A percentile compares a stretch with the other conserved stretches of the same genome.
These are phyloP conservation scores for Pyracantha coccinea DNA, from an alignment of 331 rosid species.

Conservation along the genomic window DNA sequence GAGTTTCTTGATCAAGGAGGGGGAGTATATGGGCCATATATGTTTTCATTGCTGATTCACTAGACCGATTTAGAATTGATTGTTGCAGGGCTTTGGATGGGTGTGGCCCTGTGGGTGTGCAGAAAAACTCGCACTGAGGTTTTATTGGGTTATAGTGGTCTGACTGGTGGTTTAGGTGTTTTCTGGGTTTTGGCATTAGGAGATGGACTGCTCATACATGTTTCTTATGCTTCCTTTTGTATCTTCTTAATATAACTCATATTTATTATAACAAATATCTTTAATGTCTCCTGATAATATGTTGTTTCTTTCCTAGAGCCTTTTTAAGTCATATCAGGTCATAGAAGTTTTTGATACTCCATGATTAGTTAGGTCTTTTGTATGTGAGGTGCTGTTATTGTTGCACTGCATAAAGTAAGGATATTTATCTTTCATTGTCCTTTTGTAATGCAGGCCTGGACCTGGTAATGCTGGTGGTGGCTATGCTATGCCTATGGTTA, in stretches of 20 bases:
- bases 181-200: neutral
- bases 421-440: neutral
- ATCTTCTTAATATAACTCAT: neutral
- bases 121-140: neutral
- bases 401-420: neutral
- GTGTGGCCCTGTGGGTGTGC: neutral
- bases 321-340: neutral
- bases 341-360: neutral
- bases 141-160: neutral
- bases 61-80: neutral
- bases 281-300: neutral
- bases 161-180: neutral
- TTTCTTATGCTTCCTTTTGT: neutral
- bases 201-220: neutral
- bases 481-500: conserved; percentile 14
- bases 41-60: neutral
- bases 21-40: neutral
- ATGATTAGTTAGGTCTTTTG: neutral
- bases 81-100: neutral
- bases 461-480: conserved; percentile 29
- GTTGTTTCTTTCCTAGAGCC: neutral
- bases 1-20: neutral
- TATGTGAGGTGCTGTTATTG: neutral
- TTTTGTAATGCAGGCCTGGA: conserved; percentile 29
- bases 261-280: neutral